Evolutionary conservation across 768 basidiomycete genomes (phyloP), one percentile per base, ranked within the genome.

Genomic region (Imleria badia): DNA sequence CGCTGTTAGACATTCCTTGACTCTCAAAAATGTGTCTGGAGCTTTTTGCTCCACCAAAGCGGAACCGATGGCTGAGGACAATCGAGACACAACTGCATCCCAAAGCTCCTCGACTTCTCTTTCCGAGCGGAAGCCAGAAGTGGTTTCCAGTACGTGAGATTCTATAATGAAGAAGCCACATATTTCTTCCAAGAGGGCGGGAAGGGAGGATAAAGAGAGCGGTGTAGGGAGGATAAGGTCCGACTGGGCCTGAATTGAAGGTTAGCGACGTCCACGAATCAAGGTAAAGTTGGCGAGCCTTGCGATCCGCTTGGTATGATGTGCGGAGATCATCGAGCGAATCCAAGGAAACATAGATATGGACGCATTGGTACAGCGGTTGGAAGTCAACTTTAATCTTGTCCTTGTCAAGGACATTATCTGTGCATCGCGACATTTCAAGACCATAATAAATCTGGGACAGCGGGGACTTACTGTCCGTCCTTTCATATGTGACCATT

Each of bases 151-250:
- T 1, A 99, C 94, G 66, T 96, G 87, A 1, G 84, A 86, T 72
- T 99, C 97, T 60, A 98, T 86, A 54, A 99, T 94, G 74, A 98
- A 99, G 73, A 97, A 99, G 0, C 97, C 97, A 35, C 94, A 89
- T 58, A 98, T 91, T 72, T 98, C 93, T 68, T 96, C 89, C 23
- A 91, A 88, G 20, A 98, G 76, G n/a, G 81, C 68, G 1, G 87
- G 78, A 6, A 98, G 81, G 4, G 87, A 80, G 3, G 78, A 67
- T 33, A 93, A 63, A 30, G 84, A 81, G 20, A 92, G 76, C 0
- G 87, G 86, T 26, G 76, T 76, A 1, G 91, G 94, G 29, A 99
- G 82, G 68, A 98, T 97, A 10, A 99, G 82, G 59, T 91, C 90
- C 3, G 97, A 96, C 89, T 99, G 97, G 0, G 94, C 93, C 96